phyloP scores from a whole-genome alignment of 2,329 filamentous ascomycete genomes.

The Penicillium fuscoglaucum region DNA sequence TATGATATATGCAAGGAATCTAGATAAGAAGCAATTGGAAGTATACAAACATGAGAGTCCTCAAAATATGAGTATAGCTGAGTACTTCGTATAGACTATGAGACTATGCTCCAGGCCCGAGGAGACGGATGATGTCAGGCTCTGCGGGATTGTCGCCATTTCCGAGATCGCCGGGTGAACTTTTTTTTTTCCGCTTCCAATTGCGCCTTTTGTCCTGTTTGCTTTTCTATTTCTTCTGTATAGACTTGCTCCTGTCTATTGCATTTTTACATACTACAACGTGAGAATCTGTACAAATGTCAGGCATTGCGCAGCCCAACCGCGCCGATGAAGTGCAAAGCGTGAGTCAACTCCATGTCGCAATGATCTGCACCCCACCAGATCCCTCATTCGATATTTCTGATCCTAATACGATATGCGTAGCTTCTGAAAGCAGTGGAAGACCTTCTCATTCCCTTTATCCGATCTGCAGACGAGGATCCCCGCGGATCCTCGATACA shows the following conservation, averaged over 20 bases:
- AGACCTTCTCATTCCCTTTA: constrained; percentile 48
- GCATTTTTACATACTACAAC: neutral
- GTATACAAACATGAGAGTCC: too few relatives aligned
- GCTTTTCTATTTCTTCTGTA: neutral
- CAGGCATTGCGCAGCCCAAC: constrained; percentile 21
- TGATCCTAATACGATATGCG: neutral
- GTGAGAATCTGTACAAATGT: constrained; percentile 23
- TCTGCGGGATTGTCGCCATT: constrained; percentile 25
- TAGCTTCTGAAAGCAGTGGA: constrained; percentile 45
- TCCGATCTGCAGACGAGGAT: constrained; percentile 44
- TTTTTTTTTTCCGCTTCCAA: constrained; percentile 10
- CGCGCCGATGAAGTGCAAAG: constrained; percentile 45
- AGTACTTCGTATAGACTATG: neutral
- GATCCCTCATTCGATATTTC: neutral
- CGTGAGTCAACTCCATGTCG: constrained; percentile 33
- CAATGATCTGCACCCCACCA: constrained; percentile 3
- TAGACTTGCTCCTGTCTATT: neutral
- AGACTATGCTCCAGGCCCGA: neutral
- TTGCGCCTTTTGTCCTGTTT: neutral
- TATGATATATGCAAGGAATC: neutral
- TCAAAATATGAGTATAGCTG: neutral
- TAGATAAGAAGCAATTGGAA: too few relatives aligned
- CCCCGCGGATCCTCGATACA: constrained; percentile 14
- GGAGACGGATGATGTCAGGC: constrained; percentile 25
- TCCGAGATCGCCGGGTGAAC: constrained; percentile 17